A percentile compares a stretch with the other conserved stretches of the same genome.
These are phyloP conservation scores for Penicillium olsonii DNA, from an alignment of 2,329 filamentous ascomycete species.

Conservation along the genomic window DNA sequence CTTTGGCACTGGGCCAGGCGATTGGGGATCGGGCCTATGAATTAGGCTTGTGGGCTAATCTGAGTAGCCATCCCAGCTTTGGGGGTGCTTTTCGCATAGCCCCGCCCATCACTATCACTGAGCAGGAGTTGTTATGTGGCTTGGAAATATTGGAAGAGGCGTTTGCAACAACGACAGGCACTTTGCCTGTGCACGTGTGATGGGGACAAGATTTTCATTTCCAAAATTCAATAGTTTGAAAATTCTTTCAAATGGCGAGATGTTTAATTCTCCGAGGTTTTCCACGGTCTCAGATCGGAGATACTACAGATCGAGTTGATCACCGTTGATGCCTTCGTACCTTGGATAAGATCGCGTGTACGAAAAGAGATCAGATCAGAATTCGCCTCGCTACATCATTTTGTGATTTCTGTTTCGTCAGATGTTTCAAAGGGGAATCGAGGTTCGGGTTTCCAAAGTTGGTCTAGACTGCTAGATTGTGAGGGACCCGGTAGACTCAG, in stretches of 20 bases:
- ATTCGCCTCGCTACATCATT: background rate
- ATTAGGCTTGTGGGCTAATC: conserved; percentile 59
- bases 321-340: background rate
- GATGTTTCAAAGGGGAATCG: background rate
- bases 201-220: background rate
- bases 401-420: background rate
- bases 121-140: conserved; percentile 53
- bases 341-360: background rate
- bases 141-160: conserved; percentile 60
- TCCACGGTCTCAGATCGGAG: background rate
- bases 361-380: background rate
- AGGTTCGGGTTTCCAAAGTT: too few species aligned
- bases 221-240: background rate
- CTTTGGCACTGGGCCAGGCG: conserved; percentile 48
- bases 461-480: background rate
- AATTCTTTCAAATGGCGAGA: background rate
- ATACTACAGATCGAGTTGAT: background rate
- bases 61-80: conserved; percentile 57
- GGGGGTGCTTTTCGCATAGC: conserved; percentile 61
- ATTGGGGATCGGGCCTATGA: conserved; percentile 53
- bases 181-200: background rate
- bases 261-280: background rate
- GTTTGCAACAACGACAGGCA: conserved; percentile 35
- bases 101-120: conserved; percentile 60
- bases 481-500: too few species aligned